Conservation (phyloP, 371 early-diverging fungal species). For the Mortierella sp. region DNA sequence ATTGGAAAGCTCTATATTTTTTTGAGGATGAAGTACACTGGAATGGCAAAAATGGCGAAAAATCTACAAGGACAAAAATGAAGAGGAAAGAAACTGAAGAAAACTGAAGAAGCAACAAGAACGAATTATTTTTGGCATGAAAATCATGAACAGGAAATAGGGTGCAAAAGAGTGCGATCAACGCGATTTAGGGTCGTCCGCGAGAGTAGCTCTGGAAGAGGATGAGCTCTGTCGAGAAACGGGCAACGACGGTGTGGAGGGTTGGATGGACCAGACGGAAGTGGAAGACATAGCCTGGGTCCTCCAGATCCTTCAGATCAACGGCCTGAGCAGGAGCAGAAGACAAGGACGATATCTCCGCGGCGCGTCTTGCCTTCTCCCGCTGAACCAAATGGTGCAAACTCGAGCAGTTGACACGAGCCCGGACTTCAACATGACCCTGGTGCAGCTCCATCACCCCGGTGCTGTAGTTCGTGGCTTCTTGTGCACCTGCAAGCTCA, state of each 20-base stretch:
- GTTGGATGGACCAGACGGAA: slow-evolving; percentile 49
- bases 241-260: slow-evolving; percentile 31
- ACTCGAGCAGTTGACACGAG: slow-evolving; percentile 50
- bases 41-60: background rate
- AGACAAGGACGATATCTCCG: background rate
- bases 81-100: background rate
- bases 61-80: background rate
- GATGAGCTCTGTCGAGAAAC: slow-evolving; percentile 15
- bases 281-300: slow-evolving; percentile 48
- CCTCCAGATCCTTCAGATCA: slow-evolving; percentile 27
- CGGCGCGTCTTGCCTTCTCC: slow-evolving; percentile 25
- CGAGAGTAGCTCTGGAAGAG: slow-evolving; percentile 40
- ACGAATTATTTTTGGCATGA: background rate
- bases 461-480: background rate
- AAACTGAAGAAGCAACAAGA: background rate
- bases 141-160: background rate
- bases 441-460: slow-evolving; percentile 32
- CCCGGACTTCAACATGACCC: slow-evolving; percentile 26
- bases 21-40: too few relatives aligned
- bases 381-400: slow-evolving; percentile 37
- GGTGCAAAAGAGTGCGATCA: background rate
- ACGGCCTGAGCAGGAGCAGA: background rate
- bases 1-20: background rate
- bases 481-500: background rate
- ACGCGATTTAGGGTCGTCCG: background rate